phyloP scores from a whole-genome alignment of 2,329 filamentous ascomycete species.

The Aureobasidium sp. region DNA sequence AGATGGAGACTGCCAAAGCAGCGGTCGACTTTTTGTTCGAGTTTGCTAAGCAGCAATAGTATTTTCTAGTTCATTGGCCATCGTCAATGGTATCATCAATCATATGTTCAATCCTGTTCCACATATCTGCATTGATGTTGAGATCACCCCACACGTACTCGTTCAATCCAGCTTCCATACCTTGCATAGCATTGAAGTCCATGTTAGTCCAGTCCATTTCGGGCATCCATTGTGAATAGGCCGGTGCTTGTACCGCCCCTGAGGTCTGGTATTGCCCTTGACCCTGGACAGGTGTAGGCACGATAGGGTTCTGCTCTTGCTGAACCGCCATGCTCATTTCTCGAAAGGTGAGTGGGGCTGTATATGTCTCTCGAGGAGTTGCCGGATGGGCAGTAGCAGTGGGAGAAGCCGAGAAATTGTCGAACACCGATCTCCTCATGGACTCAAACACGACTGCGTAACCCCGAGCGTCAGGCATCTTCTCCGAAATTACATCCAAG shows the following conservation, averaged over 20 bases:
- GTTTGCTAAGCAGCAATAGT: background rate
- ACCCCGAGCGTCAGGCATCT: background rate
- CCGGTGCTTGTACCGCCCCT: background rate
- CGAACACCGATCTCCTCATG: background rate
- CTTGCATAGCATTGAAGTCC: background rate
- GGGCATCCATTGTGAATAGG: background rate
- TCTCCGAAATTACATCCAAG: background rate
- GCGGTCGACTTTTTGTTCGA: conserved; percentile 26
- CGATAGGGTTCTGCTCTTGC: background rate
- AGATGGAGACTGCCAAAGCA: conserved; percentile 28
- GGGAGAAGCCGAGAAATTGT: background rate
- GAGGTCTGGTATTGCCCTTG: background rate
- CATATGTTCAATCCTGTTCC: conserved; percentile 1
- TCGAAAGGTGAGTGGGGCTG: background rate
- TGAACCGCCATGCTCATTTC: background rate
- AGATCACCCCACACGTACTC: conserved; percentile 1
- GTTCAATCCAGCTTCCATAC: background rate
- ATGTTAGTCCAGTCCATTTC: background rate
- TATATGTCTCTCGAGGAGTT: background rate
- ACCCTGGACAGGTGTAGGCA: background rate
- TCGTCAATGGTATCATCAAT: background rate
- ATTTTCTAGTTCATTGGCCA: background rate
- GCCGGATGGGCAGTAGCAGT: background rate
- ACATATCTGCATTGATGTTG: conserved; percentile 2
- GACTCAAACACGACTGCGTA: background rate